Evolutionary conservation across 2,329 filamentous ascomycete species (phyloP).

Genomic region (Ophiostoma montium): DNA sequence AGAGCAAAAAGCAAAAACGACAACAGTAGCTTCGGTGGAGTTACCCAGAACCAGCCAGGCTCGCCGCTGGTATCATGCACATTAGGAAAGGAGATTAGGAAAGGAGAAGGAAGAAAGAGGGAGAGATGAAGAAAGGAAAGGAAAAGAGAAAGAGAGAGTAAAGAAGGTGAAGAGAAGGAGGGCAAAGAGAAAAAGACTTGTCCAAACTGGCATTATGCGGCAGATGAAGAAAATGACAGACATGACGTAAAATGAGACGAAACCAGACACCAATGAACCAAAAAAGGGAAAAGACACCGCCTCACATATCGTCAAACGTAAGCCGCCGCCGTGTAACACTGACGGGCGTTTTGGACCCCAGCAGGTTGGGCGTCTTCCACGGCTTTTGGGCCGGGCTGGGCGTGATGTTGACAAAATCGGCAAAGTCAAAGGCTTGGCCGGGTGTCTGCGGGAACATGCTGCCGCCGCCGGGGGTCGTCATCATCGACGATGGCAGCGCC

Average conservation of each 20-base stretch:
- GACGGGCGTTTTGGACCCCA: conserved; percentile 35
- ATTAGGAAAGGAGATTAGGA: background rate
- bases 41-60: conserved; percentile 13
- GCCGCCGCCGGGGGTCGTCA: conserved; percentile 67
- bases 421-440: conserved; percentile 75
- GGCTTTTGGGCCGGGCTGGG: conserved; percentile 83
- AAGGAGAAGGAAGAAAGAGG: background rate
- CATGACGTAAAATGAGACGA: background rate
- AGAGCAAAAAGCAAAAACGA: background rate
- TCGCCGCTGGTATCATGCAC: conserved; percentile 11
- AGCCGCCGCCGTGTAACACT: conserved; percentile 61
- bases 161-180: background rate
- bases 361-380: conserved; percentile 65
- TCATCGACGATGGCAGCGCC: conserved; percentile 68
- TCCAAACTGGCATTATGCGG: conserved; percentile 13
- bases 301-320: conserved; percentile 55
- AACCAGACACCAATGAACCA: background rate
- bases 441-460: conserved; percentile 64
- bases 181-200: too few species aligned
- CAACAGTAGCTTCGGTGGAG: conserved; percentile 6
- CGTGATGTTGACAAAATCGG: conserved; percentile 95
- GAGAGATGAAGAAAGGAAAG: background rate
- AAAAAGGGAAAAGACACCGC: background rate
- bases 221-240: background rate
- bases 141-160: background rate